Percentiles rank a stretch among this genome's conserved stretches.
phyloP scores from a whole-genome alignment of 495 filamentous ascomycete species.

The Penicillium riverlandense region DNA sequence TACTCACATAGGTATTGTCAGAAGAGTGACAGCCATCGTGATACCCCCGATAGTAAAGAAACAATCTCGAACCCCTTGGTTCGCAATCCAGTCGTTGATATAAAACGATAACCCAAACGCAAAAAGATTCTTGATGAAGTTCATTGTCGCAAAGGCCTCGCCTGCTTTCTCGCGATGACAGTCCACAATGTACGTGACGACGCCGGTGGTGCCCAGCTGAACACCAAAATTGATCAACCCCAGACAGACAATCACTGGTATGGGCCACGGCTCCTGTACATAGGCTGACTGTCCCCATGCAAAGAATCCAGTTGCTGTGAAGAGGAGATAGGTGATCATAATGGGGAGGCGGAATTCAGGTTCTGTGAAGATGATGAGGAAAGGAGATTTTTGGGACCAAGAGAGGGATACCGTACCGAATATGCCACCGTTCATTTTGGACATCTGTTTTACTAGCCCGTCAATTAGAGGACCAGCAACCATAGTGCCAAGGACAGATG shows the following conservation, averaged over 20 bases:
- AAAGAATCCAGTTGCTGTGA: conserved; percentile 38
- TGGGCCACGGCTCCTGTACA: conserved; percentile 23
- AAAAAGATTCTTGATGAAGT: conserved; percentile 35
- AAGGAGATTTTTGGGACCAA: conserved; percentile 1
- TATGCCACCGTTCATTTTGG: conserved; percentile 20
- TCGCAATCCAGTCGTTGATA: conserved; percentile 30
- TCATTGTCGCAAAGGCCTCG: conserved; percentile 36
- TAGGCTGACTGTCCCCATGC: conserved; percentile 30
- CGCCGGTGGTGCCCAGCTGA: conserved; percentile 30
- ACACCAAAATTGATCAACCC: conserved; percentile 40
- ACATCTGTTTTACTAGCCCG: conserved; percentile 24
- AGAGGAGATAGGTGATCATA: conserved; percentile 31
- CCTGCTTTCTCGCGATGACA: conserved; percentile 34
- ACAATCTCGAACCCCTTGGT: conserved; percentile 26
- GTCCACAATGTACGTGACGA: conserved; percentile 35
- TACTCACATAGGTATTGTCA: conserved; percentile 32
- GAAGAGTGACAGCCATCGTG: conserved; percentile 23
- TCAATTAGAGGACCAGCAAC: conserved; percentile 35
- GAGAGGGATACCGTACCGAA: conserved; percentile 11
- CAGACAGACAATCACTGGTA: conserved; percentile 35
- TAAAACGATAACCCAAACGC: conserved; percentile 31
- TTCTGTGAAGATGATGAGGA: conserved; percentile 23
- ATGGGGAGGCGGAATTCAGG: conserved; percentile 41
- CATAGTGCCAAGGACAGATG: conserved; percentile 27
- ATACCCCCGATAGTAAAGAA: conserved; percentile 36